Conservation (phyloP, 805 yeast genomes). For the Peterozyma xylosa region DNA sequence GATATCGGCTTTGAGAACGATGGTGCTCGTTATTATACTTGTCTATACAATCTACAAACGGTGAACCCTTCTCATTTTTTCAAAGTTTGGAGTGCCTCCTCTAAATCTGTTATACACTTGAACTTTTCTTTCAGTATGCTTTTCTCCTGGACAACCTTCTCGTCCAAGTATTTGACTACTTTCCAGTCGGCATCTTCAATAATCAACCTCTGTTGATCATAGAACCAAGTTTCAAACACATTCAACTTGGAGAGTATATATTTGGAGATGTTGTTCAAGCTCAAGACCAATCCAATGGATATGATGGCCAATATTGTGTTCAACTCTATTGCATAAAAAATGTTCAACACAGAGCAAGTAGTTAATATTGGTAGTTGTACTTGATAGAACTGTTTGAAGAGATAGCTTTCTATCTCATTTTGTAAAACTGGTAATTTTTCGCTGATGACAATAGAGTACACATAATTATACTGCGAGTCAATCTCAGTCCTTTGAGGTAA, state of each 20-base stretch:
- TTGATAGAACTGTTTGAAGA: slow-evolving; percentile 1
- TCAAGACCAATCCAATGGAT: slow-evolving; percentile 35
- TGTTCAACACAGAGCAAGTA: slow-evolving; percentile 5
- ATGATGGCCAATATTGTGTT: slow-evolving; percentile 29
- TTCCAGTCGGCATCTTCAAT: slow-evolving; percentile 3
- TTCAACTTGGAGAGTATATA: slow-evolving; percentile 1
- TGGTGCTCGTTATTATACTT: too few species aligned
- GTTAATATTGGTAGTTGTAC: slow-evolving; percentile 5
- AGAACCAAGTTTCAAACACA: slow-evolving; percentile 7
- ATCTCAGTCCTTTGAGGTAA: too few species aligned
- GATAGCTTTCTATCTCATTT: slow-evolving; percentile 1
- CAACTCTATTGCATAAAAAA: slow-evolving; percentile 8
- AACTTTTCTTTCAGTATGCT: not conserved
- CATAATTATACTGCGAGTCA: too few species aligned
- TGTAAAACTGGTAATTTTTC: slow-evolving; percentile 6
- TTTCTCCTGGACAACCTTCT: not conserved
- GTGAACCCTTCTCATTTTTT: not conserved
- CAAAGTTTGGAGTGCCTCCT: slow-evolving; percentile 1
- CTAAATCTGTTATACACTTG: slow-evolving; percentile 5
- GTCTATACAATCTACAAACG: too few species aligned
- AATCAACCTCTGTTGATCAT: slow-evolving; percentile 2
- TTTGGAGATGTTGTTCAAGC: slow-evolving; percentile 20
- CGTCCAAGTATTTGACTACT: not conserved
- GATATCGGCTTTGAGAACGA: too few species aligned
- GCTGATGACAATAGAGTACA: not conserved